A percentile compares a stretch with the other conserved stretches of the same genome.
Conservation (phyloP, 2,329 filamentous ascomycete species). For the Nakataea oryzae region DNA sequence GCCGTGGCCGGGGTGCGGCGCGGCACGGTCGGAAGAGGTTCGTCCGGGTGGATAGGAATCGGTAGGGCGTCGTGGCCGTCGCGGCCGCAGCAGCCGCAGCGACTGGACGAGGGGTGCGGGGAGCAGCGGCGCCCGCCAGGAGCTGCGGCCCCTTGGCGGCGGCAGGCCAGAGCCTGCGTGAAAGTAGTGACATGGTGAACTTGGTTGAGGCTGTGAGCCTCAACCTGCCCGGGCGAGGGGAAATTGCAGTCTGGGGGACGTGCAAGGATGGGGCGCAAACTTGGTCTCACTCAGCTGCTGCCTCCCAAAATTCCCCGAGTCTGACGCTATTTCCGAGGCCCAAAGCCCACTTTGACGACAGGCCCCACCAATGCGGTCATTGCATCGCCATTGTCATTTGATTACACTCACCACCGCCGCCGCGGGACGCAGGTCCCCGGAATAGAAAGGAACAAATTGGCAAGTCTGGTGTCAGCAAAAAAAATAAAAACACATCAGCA, state of each 20-base stretch:
- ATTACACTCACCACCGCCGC: too few species aligned
- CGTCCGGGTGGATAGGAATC: not conserved
- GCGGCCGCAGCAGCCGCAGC: too few species aligned
- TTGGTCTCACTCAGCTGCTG: not conserved
- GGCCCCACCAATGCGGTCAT: not conserved
- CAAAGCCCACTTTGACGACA: not conserved
- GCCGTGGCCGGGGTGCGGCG: too few species aligned
- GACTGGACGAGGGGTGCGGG: not conserved
- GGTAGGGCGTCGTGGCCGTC: too few species aligned
- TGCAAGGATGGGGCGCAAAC: too few species aligned
- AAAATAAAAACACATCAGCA: too few species aligned
- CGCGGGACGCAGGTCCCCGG: too few species aligned
- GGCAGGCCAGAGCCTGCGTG: not conserved
- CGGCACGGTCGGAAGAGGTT: not conserved
- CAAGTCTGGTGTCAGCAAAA: too few species aligned
- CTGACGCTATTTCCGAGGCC: not conserved
- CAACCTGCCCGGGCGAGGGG: not conserved
- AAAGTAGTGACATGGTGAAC: not conserved
- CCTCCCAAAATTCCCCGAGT: not conserved
- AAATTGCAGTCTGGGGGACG: not conserved
- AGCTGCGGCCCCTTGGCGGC: not conserved
- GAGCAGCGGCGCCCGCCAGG: not conserved
- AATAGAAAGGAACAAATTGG: too few species aligned
- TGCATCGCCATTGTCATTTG: too few species aligned
- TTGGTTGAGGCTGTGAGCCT: not conserved